Base-by-base conservation (phyloP, 208 protist species). In the Phytomonas sp. region DNA sequence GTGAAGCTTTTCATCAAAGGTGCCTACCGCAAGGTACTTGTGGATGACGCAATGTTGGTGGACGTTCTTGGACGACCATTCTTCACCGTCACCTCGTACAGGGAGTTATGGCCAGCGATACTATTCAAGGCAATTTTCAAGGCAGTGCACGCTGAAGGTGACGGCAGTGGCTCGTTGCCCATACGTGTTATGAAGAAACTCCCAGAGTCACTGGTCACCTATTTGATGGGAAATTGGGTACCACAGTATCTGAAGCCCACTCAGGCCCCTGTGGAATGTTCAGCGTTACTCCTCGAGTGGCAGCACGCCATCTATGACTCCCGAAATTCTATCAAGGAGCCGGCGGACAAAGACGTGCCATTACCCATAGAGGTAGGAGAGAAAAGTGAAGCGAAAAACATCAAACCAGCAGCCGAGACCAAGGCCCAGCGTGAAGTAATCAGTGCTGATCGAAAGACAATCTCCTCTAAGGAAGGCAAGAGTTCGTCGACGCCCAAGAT, bases 1-100 rank as follows among this genome's bases (percentile, higher is more conserved):
- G 93, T 97, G 71, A 91, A 90, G 76, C 80, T 97, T 16, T 97
- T 91, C 66, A 74, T 96, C 64, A 81, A 91, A 29, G 93, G 93
- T 5, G 80, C 82, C 16, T 96, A 84, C 70, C 83, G 93, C 68
- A 88, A 88, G 67, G 85, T 97, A 10, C 26, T 85, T 6, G 88
- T 97, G 26, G 91, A 97, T 69, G 93, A 97, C 68, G 75, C 76
- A 33, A 79, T 97, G 52, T 89, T 91, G 19, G 87, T 93, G 12
- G 91, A 96, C 75, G 80, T 80, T 33, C 80, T 95, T 0, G 91
- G 88, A 26, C 76, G 88, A 2, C 79, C 88, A 32, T 80, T 96
- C 67, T 75, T 96, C 23, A 87, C 78, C 19, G 76, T 91, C 19
- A 95, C 89, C 6, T 73, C 80, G 12, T 72, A 76, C 31, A 84